phyloP scores from a whole-genome alignment of 345 rosid species.

The Garcia nutans region DNA sequence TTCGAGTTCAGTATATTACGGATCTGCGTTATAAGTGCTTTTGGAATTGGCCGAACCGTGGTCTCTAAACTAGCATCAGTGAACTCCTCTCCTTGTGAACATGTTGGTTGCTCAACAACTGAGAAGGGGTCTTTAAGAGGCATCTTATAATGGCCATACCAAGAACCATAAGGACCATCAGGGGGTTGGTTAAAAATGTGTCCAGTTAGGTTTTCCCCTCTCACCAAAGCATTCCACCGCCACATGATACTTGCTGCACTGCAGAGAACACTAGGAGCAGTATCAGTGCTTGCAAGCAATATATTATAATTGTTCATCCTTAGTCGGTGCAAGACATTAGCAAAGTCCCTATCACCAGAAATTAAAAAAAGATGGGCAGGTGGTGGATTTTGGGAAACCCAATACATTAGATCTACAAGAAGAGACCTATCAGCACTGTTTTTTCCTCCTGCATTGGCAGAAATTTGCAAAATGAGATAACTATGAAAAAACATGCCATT shows the following conservation, averaged over 20 bases:
- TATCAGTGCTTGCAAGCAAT: constrained; percentile 60
- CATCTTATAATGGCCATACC: constrained; percentile 79
- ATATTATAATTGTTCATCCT: constrained; percentile 91
- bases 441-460: constrained; percentile 58
- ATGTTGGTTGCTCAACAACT: constrained; percentile 33
- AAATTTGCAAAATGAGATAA: constrained; percentile 16
- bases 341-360: constrained; percentile 71
- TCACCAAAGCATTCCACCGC: constrained; percentile 66
- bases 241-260: constrained; percentile 96
- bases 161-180: constrained; percentile 86
- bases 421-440: constrained; percentile 80
- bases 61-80: constrained; percentile 35
- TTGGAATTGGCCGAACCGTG: constrained; percentile 41
- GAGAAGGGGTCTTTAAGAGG: constrained; percentile 71
- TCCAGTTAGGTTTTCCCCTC: constrained; percentile 47
- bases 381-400: constrained; percentile 89
- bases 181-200: constrained; percentile 83
- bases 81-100: constrained; percentile 27
- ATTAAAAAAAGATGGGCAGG: constrained; percentile 88
- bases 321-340: constrained; percentile 58
- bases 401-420: constrained; percentile 65
- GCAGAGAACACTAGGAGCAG: constrained; percentile 53
- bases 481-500: background rate
- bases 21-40: constrained; percentile 50
- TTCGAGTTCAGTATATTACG: constrained; percentile 39